These are phyloP conservation scores for Fraxinus albicans DNA, from an alignment of 305 asterid species.

Conservation along the genomic window DNA sequence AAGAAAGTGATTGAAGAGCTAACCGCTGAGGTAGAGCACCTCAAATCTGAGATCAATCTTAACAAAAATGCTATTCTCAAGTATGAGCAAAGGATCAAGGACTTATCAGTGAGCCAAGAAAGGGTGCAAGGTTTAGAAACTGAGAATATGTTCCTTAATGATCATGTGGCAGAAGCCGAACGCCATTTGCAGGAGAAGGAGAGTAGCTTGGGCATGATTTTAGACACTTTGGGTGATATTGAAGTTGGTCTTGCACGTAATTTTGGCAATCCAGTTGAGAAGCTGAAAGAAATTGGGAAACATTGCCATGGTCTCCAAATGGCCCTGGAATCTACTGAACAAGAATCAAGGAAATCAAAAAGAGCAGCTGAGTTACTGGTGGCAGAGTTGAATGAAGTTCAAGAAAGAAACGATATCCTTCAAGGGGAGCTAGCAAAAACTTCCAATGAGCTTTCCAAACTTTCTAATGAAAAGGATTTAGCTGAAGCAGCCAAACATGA, in stretches of 20 bases:
- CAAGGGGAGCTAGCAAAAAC: conserved; percentile 82
- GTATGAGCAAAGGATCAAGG: conserved; percentile 54
- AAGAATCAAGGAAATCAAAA: conserved; percentile 80
- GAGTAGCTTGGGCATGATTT: conserved; percentile 50
- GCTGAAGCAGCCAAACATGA: conserved; percentile 65
- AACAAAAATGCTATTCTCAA: conserved; percentile 52
- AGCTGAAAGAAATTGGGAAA: conserved; percentile 52
- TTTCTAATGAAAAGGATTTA: conserved; percentile 63
- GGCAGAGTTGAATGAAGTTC: conserved; percentile 96
- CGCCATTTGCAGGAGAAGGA: conserved; percentile 55
- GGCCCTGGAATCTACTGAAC: conserved; percentile 51
- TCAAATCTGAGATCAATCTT: conserved; percentile 50
- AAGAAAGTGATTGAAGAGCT: conserved; percentile 75
- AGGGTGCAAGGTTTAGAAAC: conserved; percentile 58
- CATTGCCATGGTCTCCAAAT: conserved; percentile 48
- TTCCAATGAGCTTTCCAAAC: conserved; percentile 51
- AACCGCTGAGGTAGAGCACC: conserved; percentile 59
- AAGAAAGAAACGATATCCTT: conserved; percentile 88
- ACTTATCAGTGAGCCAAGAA: conserved; percentile 54
- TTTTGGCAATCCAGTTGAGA: conserved; percentile 56
- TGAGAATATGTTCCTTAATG: conserved; percentile 57
- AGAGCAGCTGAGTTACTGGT: conserved; percentile 89
- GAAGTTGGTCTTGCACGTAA: conserved; percentile 36
- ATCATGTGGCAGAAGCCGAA: conserved; percentile 60
- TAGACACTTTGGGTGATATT: conserved; percentile 49